These are phyloP conservation scores for Wickerhamomyces pijperi DNA, from an alignment of 805 yeast species.

Conservation along the genomic window DNA sequence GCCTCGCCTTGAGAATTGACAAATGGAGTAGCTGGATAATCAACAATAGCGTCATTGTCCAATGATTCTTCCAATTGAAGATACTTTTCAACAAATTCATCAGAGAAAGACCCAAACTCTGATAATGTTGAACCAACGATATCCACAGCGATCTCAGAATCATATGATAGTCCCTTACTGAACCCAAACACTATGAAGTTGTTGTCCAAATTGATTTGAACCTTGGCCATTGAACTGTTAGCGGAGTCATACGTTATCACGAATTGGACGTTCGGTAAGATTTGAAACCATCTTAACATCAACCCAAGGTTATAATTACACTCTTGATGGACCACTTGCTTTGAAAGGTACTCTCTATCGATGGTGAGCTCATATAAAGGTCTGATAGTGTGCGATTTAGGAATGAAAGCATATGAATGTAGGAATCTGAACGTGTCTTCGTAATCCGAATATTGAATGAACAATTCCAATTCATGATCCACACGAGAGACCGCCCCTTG, in stretches of 20 bases:
- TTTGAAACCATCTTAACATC: conserved; percentile 25
- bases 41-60: conserved; percentile 13
- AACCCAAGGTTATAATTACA: conserved; percentile 13
- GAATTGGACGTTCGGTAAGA: conserved; percentile 30
- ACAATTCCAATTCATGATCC: conserved; percentile 22
- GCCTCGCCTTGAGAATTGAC: conserved; percentile 7
- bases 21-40: conserved; percentile 13
- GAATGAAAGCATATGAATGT: conserved; percentile 36
- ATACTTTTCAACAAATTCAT: conserved; percentile 7
- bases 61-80: conserved; percentile 11
- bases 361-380: conserved; percentile 25
- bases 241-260: conserved; percentile 14
- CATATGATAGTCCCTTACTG: conserved; percentile 12
- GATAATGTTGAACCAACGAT: conserved; percentile 9
- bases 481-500: background rate
- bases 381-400: conserved; percentile 14
- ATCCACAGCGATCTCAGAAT: conserved; percentile 9
- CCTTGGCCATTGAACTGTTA: conserved; percentile 9
- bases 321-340: conserved; percentile 2
- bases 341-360: conserved; percentile 15
- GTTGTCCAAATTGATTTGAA: conserved; percentile 20
- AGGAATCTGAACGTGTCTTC: conserved; percentile 31
- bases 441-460: conserved; percentile 31
- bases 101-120: conserved; percentile 2
- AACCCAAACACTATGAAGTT: conserved; percentile 24